phyloP scores from a whole-genome alignment of 495 filamentous ascomycete genomes.

The Rostrohypoxylon terebratum region DNA sequence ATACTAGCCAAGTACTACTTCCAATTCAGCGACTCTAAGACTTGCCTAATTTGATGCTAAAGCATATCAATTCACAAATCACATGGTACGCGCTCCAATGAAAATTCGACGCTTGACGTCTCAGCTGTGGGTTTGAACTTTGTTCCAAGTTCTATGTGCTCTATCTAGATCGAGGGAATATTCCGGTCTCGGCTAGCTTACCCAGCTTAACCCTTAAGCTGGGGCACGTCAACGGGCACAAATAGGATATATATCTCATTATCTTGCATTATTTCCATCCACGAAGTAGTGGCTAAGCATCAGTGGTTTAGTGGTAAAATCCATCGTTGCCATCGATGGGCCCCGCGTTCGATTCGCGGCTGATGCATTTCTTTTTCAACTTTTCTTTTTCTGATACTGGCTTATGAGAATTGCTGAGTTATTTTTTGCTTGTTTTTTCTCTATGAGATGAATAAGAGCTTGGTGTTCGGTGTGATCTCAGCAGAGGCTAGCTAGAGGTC shows the following conservation, averaged over 20 bases:
- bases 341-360: conserved; percentile 65
- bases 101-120: conserved; percentile 5
- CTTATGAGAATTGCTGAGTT: not conserved
- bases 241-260: not conserved
- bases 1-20: not conserved
- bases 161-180: not conserved
- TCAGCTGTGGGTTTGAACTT: not conserved
- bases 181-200: not conserved
- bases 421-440: not conserved
- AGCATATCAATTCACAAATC: conserved; percentile 19
- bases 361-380: conserved; percentile 50
- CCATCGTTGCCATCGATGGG: conserved; percentile 66
- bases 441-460: not conserved
- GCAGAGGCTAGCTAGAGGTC: not conserved
- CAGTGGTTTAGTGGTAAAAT: conserved; percentile 67
- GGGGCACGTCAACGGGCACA: not conserved
- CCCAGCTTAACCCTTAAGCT: conserved; percentile 3
- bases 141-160: not conserved
- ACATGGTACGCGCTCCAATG: conserved; percentile 31
- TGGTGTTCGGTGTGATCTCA: not conserved
- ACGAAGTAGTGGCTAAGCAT: no score
- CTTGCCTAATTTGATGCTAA: conserved; percentile 38
- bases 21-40: conserved; percentile 19
- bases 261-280: no score
- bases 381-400: not conserved